Evolutionary conservation across 1,139 yeast genomes (phyloP), one percentile per base, ranked within the genome.

Genomic region (Yamadazyma friedrichii): DNA sequence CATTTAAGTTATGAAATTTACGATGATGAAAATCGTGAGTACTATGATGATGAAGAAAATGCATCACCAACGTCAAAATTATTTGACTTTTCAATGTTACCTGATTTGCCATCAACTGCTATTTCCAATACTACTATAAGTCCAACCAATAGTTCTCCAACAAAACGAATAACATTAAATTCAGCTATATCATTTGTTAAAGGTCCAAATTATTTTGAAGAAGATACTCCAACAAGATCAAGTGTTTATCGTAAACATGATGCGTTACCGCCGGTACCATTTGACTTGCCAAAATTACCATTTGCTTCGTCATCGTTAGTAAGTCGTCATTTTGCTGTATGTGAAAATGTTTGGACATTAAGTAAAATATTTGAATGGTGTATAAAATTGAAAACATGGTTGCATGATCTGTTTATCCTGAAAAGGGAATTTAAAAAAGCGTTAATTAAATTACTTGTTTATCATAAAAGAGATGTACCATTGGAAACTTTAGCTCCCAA

Each of bases 221-320:
- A 49, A 9, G 40, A 31, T 9, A 27, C 42, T 6, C 41, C 33
- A 24, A 38, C 46, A 5, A 41, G 43, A 9, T 22, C 43, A 6
- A 44, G 49, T 12, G 47, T 41, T 6, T 44, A 43, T 25, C 49
- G 51, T 37, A 56, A 52, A 39, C 51, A 58, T 37, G 60, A 52
- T 28, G 62, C 50, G 3, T 55, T 78, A 15, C 83, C 83, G 0
- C 74, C 76, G 0, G 68, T 74, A 4, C 84, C 85, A 1, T 51
- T 69, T 22, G 79, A 76, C 28, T 62, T 80, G 12, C 87, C 87
- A 0, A 69, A 73, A 35, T 64, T 81, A 11, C 85, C 84, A 2
- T 81, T 81, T 46, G 59, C 77, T 8, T 71, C 84, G 0, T 69
- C 76, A 3, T 61, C 75, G 1, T 59, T 82, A 33, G 70, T 67